phyloP scores from a whole-genome alignment of 148 eudicot species.

The Dianthus caryophyllus region DNA sequence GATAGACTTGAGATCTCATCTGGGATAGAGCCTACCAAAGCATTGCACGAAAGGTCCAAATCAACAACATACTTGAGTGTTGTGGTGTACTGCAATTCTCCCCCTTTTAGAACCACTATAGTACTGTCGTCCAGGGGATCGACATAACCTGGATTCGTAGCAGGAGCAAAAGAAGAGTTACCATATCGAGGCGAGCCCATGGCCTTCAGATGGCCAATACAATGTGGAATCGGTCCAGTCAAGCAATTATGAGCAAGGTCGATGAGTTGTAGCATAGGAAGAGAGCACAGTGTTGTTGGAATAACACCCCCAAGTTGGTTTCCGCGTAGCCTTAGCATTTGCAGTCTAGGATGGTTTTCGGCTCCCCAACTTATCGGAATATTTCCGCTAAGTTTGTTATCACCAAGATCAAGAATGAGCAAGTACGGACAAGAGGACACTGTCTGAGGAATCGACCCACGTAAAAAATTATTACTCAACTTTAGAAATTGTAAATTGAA shows the following conservation, averaged over 20 bases:
- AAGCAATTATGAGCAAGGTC: no score
- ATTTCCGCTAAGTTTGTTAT: conserved; percentile 25
- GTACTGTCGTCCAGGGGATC: neutral
- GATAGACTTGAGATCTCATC: conserved; percentile 28
- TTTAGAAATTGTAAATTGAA: conserved; percentile 4
- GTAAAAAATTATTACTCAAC: conserved; percentile 27
- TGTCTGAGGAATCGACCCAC: conserved; percentile 22
- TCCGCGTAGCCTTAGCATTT: neutral
- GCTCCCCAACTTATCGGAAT: conserved; percentile 21
- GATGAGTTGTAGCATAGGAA: no score
- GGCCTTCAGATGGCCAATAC: conserved; percentile 24
- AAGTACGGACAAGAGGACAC: conserved; percentile 2
- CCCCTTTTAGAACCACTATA: conserved; percentile 20
- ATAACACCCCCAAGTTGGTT: no score
- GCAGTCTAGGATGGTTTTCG: neutral
- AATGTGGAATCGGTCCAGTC: neutral
- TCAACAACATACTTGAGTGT: conserved; percentile 11
- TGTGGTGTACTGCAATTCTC: conserved; percentile 13
- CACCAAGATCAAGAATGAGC: conserved; percentile 34
- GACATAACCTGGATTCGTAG: no score
- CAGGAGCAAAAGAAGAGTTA: neutral
- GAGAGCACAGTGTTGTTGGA: no score
- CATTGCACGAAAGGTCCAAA: conserved; percentile 46
- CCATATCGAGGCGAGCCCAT: conserved; percentile 5
- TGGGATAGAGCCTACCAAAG: conserved; percentile 37